Conservation (phyloP, 1,284 basidiomycete genomes). For the Meira miltonrushii region DNA sequence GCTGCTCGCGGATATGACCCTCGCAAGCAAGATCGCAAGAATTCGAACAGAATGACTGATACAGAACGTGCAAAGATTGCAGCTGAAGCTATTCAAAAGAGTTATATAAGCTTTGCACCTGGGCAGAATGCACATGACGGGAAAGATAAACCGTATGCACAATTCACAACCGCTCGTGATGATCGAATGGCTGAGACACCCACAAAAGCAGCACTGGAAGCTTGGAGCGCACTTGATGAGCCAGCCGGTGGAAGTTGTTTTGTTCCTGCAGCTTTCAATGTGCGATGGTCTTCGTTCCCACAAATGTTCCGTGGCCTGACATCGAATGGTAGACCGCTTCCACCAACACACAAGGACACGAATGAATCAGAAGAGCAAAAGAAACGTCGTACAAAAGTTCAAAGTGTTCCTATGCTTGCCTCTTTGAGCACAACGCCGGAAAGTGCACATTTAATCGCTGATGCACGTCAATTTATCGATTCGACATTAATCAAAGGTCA, state of each 20-base stretch:
- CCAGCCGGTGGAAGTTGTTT: neutral
- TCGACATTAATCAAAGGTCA: slow-evolving; percentile 20
- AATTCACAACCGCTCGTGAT: slow-evolving; percentile 21
- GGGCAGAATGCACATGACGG: neutral
- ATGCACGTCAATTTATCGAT: slow-evolving; percentile 2
- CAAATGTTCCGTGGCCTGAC: neutral
- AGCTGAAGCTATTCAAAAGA: neutral
- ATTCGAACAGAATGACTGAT: neutral
- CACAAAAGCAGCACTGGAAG: slow-evolving; percentile 24
- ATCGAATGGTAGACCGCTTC: slow-evolving; percentile 3
- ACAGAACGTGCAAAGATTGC: slow-evolving; percentile 4
- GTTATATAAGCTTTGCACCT: neutral
- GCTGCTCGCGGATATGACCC: slow-evolving; percentile 31
- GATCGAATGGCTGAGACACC: slow-evolving; percentile 17
- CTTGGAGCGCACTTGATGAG: slow-evolving; percentile 3
- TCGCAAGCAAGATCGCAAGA: neutral
- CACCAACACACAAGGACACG: neutral
- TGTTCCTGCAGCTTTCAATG: neutral
- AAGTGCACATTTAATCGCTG: neutral
- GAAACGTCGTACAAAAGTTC: neutral
- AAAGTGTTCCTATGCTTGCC: slow-evolving; percentile 4
- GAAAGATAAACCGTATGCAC: slow-evolving; percentile 15
- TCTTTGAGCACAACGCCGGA: slow-evolving; percentile 2
- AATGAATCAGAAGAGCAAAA: neutral
- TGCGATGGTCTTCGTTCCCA: slow-evolving; percentile 1